Base-by-base conservation (phyloP, 2,329 filamentous ascomycete species). In the Botrytis sinoallii region DNA sequence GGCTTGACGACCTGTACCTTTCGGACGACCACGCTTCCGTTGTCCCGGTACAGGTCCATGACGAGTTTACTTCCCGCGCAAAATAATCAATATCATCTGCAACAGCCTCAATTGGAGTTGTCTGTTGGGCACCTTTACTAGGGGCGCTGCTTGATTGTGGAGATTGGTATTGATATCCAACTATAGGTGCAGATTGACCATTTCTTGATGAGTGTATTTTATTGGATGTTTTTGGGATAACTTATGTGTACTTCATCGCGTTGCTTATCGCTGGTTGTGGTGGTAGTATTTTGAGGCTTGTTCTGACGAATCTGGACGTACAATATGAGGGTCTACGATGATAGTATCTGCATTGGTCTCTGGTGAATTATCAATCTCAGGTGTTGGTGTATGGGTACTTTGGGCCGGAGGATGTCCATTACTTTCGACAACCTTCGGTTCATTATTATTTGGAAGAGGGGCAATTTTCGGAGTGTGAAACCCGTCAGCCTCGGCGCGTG, bases 11-110 rank as follows among this genome's bases (percentile, higher is more conserved):
- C 18, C 12, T 18, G 25, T 7, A 10, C 18, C 48, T 42, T 69
- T 69, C 44, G 66, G 48, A 16, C 66, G 66, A 18, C 66, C 66
- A 16, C 66, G 48, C 40, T 59, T 69, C 4, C 66, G 48, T 6
- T 57, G 66, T 25, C 66, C 35, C 42, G 48, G 66, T 6, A 42
- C 48, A 57, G 35, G 66, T 12, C 66, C 66, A 32, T 42, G 66
- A 22, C 66, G 48, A 32, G 48, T 32, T 32, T 12, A 32, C 29
- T 10, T 42, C n/a, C n/a, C 48, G 66, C 35, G 66, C n/a, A 9
- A 69, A 69, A 69, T 57, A 69, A 29, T 69, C 48, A 57, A 69
- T 69, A 25, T 25, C 35, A 55, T 69, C 66, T 32, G 10, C 48
- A 9, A 29, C 52, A 16, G 42, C 22, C 16, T 57, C 65, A 42